Evolutionary conservation across 257 asterid genomes (phyloP), one percentile per base, ranked within the genome.

Genomic region (Rhazya stricta): DNA sequence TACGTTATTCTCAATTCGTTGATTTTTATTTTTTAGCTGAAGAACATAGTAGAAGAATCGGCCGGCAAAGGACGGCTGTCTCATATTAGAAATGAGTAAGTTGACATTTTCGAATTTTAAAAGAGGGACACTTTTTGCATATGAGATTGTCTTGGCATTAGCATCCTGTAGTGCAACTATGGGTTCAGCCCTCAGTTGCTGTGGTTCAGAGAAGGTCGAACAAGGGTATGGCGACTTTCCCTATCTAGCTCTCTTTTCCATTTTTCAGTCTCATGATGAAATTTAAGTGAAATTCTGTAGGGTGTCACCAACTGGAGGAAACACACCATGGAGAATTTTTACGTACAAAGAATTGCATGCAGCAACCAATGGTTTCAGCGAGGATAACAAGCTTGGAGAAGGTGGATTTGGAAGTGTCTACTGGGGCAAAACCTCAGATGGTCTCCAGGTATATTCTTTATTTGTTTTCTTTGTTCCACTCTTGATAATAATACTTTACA

Each of bases 371-470:
- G 97, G 97, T 13, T 91, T 91, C 78, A 81, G 88, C 79, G 96
- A 90, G 53, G 91, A 87, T 53, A 84, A 81, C 85, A 91, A 88
- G 81, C 94, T 91, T 42, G 97, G 97, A 0, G 96, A 91, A 83
- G 97, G 97, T 19, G 97, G 97, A 0, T 91, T 91, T 67, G 97
- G 97, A 46, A 91, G 97, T 76, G 97, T 91, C 2, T 90, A 90
- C 50, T 88, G 97, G 97, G 97, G 97, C 29, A 88, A 89, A 77
- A 90, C 96, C 29, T 81, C 96, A 0, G 97, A 91, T 69, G 96
- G 96, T 19, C 95, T 90, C 76, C 96, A 90, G 89, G 97, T 91
- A 86, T 63, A 32, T 21, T 27, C 21, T 18, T 57, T 21, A 53
- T 3, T 30, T 39, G 5, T 43, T 3, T 21, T 30, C 6, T 1